phyloP scores from a whole-genome alignment of 2,329 filamentous ascomycete species.

The Alternaria brassicae region DNA sequence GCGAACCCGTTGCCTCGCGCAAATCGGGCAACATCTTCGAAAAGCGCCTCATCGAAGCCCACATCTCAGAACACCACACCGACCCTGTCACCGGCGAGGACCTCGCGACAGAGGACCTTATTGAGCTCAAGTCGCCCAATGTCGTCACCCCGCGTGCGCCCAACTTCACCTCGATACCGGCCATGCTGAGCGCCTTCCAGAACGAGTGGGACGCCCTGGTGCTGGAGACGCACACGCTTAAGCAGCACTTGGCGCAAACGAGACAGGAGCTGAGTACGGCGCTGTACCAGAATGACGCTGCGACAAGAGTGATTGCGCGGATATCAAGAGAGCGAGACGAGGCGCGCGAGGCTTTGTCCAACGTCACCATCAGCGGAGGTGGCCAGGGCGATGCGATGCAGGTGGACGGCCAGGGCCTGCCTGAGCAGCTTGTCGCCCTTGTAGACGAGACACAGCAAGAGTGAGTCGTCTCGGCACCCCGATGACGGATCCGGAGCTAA shows the following conservation, averaged over 20 bases:
- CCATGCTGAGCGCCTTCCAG: conserved; percentile 91
- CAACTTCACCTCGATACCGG: conserved; percentile 93
- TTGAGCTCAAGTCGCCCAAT: conserved; percentile 83
- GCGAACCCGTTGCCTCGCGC: conserved; percentile 91
- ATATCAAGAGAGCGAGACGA: conserved; percentile 92
- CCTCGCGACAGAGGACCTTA: conserved; percentile 80
- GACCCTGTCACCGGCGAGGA: conserved; percentile 91
- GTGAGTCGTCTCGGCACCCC: conserved; percentile 58
- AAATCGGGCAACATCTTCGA: conserved; percentile 96
- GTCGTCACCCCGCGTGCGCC: conserved; percentile 89
- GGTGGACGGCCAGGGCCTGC: conserved; percentile 80
- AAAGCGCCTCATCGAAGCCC: conserved; percentile 92
- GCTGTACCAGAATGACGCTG: conserved; percentile 95
- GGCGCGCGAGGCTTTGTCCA: conserved; percentile 85
- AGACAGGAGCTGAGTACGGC: conserved; percentile 92
- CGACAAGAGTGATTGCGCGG: conserved; percentile 91
- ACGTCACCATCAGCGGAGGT: conserved; percentile 74
- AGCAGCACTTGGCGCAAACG: conserved; percentile 87
- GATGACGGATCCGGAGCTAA: conserved; percentile 25
- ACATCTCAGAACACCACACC: conserved; percentile 90
- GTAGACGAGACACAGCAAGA: conserved; percentile 82
- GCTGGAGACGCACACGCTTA: conserved; percentile 87
- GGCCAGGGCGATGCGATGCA: conserved; percentile 82
- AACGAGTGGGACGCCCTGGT: conserved; percentile 98
- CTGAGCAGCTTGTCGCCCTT: conserved; percentile 72